A percentile compares a stretch with the other conserved stretches of the same genome.
These are phyloP conservation scores for Ceratobasidium sp. DNA, from an alignment of 1,284 basidiomycete species.

Conservation along the genomic window DNA sequence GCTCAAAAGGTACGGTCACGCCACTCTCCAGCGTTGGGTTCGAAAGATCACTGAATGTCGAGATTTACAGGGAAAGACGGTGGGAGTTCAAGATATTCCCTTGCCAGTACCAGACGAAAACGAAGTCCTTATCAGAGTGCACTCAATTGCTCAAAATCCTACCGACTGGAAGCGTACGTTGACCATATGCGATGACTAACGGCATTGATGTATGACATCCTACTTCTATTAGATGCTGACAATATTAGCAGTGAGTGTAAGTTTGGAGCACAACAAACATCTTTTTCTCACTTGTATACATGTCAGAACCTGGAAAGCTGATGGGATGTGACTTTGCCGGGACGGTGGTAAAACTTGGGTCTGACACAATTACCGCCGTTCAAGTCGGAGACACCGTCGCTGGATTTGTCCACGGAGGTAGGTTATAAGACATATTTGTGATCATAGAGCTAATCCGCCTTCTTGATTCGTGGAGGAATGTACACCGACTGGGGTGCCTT, in stretches of 20 bases:
- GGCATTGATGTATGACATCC: background rate
- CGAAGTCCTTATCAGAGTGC: constrained; percentile 55
- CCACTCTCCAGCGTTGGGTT: background rate
- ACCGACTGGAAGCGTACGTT: constrained; percentile 56
- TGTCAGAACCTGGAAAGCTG: constrained; percentile 52
- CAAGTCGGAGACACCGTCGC: constrained; percentile 59
- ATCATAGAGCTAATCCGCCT: background rate
- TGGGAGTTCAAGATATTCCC: constrained; percentile 46
- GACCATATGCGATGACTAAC: background rate
- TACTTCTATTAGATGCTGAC: constrained; percentile 4
- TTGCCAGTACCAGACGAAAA: constrained; percentile 49
- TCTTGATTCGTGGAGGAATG: background rate
- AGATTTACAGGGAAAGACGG: constrained; percentile 27
- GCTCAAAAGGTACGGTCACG: constrained; percentile 24
- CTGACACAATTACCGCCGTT: constrained; percentile 50
- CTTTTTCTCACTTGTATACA: constrained; percentile 25
- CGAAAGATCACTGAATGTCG: background rate
- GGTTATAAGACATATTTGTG: background rate
- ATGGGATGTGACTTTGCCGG: constrained; percentile 61
- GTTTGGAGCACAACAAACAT: too few relatives aligned
- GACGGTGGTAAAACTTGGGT: constrained; percentile 54
- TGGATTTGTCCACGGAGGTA: constrained; percentile 57
- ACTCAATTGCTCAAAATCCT: constrained; percentile 55
- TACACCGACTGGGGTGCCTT: constrained; percentile 40
- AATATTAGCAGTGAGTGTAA: constrained; percentile 33